Conservation (phyloP, 2,329 filamentous ascomycete species). For the Mycogone perniciosa region DNA sequence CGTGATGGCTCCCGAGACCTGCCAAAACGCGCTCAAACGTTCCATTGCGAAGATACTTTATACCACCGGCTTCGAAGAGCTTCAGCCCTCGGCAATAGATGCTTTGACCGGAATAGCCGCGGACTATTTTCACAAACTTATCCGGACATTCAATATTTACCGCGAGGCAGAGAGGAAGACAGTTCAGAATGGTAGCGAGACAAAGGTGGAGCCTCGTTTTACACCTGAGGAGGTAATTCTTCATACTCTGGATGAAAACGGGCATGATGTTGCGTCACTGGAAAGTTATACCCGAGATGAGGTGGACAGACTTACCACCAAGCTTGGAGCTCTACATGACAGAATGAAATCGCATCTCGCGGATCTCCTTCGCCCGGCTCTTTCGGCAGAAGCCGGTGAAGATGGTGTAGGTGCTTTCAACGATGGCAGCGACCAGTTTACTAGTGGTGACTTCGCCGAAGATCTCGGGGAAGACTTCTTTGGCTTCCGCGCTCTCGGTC, state of each 20-base stretch:
- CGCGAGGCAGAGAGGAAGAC: conserved; percentile 74
- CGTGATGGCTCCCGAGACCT: conserved; percentile 76
- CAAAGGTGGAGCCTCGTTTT: conserved; percentile 57
- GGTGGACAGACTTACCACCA: conserved; percentile 75
- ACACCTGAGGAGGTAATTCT: conserved; percentile 80
- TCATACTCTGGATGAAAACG: conserved; percentile 79
- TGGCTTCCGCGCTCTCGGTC: conserved; percentile 88
- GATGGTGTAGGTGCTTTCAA: conserved; percentile 91
- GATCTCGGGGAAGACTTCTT: conserved; percentile 99
- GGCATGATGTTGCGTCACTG: conserved; percentile 71
- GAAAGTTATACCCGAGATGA: conserved; percentile 90
- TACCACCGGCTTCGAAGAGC: conserved; percentile 92
- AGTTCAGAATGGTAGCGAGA: conserved; percentile 23
- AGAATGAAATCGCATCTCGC: conserved; percentile 89
- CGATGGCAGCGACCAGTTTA: conserved; percentile 94
- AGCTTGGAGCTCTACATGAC: conserved; percentile 80
- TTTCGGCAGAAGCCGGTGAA: conserved; percentile 64
- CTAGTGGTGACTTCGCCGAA: conserved; percentile 93
- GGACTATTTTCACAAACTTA: conserved; percentile 83
- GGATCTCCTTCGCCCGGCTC: conserved; percentile 86
- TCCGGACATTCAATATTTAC: conserved; percentile 73
- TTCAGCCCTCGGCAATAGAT: conserved; percentile 90
- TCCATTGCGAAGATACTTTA: conserved; percentile 94
- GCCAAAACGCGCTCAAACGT: conserved; percentile 77
- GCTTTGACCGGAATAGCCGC: conserved; percentile 81